phyloP scores from a whole-genome alignment of 2,329 filamentous ascomycete genomes.

The Falciphora oryzae region DNA sequence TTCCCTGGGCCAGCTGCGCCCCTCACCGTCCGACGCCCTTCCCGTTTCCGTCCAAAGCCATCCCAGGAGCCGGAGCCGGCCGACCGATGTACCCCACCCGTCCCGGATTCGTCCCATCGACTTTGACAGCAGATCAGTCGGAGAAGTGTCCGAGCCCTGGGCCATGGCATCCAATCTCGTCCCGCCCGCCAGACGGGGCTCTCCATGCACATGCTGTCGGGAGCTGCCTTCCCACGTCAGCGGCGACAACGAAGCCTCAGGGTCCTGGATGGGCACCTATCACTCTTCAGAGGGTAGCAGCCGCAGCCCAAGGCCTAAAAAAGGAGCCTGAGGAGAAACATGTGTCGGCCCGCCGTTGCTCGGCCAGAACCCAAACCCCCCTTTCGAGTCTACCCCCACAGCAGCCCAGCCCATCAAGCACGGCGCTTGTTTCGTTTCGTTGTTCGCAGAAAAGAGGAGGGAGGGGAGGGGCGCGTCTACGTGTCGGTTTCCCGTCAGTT shows the following conservation, averaged over 20 bases:
- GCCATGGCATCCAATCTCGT: not conserved
- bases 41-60: too few relatives aligned
- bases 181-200: not conserved
- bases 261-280: not conserved
- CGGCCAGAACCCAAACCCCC: not conserved
- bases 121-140: not conserved
- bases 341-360: not conserved
- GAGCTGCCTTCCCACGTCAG: not conserved
- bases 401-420: conserved; percentile 10
- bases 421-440: conserved; percentile 15
- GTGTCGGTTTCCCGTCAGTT: conserved; percentile 21
- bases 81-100: not conserved
- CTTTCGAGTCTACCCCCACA: not conserved
- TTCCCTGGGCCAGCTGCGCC: not conserved
- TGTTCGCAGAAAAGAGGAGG: conserved; percentile 8
- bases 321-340: conserved; percentile 1
- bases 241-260: not conserved
- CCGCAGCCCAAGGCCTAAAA: not conserved
- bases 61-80: not conserved
- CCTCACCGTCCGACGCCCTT: not conserved
- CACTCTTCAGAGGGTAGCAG: not conserved
- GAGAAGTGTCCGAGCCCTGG: not conserved
- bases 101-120: not conserved
- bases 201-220: not conserved
- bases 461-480: conserved; percentile 16